Evolutionary conservation across 305 asterid genomes (phyloP).

Genomic region (Solanum hybrid): DNA sequence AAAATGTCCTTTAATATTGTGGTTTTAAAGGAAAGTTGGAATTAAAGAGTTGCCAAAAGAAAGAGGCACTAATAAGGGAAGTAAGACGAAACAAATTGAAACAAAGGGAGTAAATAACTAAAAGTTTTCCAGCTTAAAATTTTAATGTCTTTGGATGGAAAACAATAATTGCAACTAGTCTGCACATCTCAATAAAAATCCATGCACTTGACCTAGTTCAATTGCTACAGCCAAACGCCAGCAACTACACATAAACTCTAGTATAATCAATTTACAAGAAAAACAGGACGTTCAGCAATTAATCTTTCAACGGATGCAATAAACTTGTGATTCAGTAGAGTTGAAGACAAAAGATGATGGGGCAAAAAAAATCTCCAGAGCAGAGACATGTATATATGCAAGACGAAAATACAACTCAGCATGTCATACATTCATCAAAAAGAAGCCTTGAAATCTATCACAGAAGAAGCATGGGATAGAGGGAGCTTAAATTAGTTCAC

Average conservation of each 20-base stretch:
- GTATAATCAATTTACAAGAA: background rate
- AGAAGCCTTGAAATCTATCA: background rate
- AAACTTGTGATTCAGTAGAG: background rate
- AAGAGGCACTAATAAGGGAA: background rate
- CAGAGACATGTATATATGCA: background rate
- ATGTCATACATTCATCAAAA: background rate
- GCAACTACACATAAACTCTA: background rate
- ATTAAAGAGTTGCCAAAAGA: background rate
- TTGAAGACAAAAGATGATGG: background rate
- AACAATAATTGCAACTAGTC: background rate
- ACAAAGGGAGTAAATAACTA: background rate
- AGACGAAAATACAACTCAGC: background rate
- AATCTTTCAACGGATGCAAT: background rate
- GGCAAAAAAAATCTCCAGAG: background rate
- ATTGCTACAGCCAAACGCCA: background rate
- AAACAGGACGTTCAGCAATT: background rate
- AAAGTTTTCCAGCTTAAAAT: background rate
- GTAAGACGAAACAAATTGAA: background rate
- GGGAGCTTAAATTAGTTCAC: background rate
- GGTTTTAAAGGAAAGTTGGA: background rate
- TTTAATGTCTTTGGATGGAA: background rate
- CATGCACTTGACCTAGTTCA: constrained; percentile 1
- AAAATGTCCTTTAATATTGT: background rate
- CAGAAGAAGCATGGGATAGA: background rate
- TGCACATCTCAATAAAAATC: background rate